phyloP scores from a whole-genome alignment of 495 filamentous ascomycete species.

The Pyronema omphalodes region DNA sequence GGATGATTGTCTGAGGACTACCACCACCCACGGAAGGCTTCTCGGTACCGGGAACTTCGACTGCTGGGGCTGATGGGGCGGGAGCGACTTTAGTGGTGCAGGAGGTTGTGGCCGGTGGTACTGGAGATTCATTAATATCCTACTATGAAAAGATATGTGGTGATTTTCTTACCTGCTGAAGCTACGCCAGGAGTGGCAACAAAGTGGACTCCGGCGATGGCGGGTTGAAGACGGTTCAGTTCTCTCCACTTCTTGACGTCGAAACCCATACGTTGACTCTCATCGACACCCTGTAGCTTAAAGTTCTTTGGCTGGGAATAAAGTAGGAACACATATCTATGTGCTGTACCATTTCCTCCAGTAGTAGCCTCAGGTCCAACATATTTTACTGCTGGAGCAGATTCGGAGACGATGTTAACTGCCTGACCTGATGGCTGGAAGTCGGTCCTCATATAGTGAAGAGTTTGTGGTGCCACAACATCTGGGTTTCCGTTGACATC shows the following conservation, averaged over 20 bases:
- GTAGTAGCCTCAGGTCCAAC: conserved; percentile 6
- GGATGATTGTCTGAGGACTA: not conserved
- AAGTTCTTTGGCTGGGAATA: conserved; percentile 13
- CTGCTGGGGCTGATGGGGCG: not conserved
- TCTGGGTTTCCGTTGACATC: conserved; percentile 8
- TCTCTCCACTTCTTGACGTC: conserved; percentile 11
- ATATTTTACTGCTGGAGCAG: conserved; percentile 6
- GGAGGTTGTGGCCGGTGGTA: not conserved
- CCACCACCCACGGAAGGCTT: no score
- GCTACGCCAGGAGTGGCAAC: conserved; percentile 3
- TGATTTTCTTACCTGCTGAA: not conserved
- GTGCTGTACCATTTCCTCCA: conserved; percentile 4
- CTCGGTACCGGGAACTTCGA: no score
- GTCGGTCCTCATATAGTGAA: conserved; percentile 16
- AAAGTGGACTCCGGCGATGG: conserved; percentile 15
- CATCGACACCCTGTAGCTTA: conserved; percentile 3
- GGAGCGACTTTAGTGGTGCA: not conserved
- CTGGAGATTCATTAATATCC: not conserved
- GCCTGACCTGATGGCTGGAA: conserved; percentile 7
- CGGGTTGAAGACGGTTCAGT: conserved; percentile 9
- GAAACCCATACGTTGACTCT: conserved; percentile 7
- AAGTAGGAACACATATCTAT: conserved; percentile 20
- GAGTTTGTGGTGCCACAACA: conserved; percentile 5
- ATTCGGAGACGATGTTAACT: not conserved
- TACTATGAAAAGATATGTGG: not conserved